Conservation (phyloP, 495 filamentous ascomycete species). For the Hypoxylon intermedium region DNA sequence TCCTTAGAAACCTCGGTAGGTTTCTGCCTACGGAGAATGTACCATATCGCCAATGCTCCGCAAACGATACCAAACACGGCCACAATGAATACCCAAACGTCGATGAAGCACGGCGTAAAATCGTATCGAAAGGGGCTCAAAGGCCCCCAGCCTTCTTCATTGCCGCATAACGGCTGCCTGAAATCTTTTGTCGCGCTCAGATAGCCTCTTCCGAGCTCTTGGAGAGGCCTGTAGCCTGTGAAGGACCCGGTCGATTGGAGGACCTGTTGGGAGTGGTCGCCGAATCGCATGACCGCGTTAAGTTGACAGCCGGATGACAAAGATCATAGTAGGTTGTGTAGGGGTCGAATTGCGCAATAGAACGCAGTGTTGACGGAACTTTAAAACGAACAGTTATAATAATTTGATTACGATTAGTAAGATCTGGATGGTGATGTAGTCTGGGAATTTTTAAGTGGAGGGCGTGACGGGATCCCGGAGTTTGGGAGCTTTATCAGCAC, state of each 20-base stretch:
- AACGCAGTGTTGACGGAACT: slow-evolving; percentile 34
- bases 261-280: slow-evolving; percentile 50
- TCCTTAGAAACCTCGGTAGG: slow-evolving; percentile 75
- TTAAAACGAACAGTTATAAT: slow-evolving; percentile 14
- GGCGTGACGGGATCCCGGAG: slow-evolving; percentile 18
- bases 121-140: slow-evolving; percentile 83
- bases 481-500: slow-evolving; percentile 24
- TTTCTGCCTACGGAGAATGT: slow-evolving; percentile 66
- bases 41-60: slow-evolving; percentile 76
- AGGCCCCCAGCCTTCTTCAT: slow-evolving; percentile 94
- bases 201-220: slow-evolving; percentile 54
- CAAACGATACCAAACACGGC: slow-evolving; percentile 77
- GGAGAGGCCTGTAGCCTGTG: slow-evolving; percentile 54
- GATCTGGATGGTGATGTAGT: slow-evolving; percentile 27
- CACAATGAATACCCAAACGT: slow-evolving; percentile 79
- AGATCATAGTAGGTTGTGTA: slow-evolving; percentile 38
- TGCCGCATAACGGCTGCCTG: slow-evolving; percentile 78
- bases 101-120: slow-evolving; percentile 95
- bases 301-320: slow-evolving; percentile 31
- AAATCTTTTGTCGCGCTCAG: slow-evolving; percentile 49
- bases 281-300: slow-evolving; percentile 43
- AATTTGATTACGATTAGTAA: slow-evolving; percentile 22
- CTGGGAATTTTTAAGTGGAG: slow-evolving; percentile 22
- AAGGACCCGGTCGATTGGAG: slow-evolving; percentile 61
- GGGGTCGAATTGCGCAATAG: slow-evolving; percentile 40